A percentile compares a stretch with the other conserved stretches of the same genome.
These are phyloP conservation scores for Sphaerobolus stellatus DNA, from an alignment of 1,284 basidiomycete species.

Conservation along the genomic window DNA sequence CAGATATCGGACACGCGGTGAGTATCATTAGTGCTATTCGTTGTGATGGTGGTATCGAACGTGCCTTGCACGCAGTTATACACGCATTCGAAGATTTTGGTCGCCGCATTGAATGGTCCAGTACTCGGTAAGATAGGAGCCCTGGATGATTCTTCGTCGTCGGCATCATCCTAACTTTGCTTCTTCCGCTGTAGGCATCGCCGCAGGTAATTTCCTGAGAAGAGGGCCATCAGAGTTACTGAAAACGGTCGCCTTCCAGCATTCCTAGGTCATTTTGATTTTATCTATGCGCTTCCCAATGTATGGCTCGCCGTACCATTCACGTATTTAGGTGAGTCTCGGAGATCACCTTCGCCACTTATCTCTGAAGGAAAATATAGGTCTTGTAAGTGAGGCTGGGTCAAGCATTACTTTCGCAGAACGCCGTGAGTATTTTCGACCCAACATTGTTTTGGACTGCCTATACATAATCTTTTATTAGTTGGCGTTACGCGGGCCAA, in stretches of 20 bases:
- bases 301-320: constrained; percentile 66
- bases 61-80: constrained; percentile 46
- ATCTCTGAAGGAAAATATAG: constrained; percentile 31
- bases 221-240: neutral
- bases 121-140: constrained; percentile 67
- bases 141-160: too few species aligned
- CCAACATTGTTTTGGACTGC: neutral
- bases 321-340: constrained; percentile 46
- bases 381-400: constrained; percentile 62
- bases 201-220: constrained; percentile 47
- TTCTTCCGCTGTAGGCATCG: constrained; percentile 50
- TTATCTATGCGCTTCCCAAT: constrained; percentile 64
- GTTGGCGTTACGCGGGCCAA: constrained; percentile 70
- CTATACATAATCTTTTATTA: constrained; percentile 24
- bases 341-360: neutral
- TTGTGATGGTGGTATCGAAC: neutral
- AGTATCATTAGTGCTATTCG: constrained; percentile 21
- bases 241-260: constrained; percentile 37
- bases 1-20: constrained; percentile 63
- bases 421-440: constrained; percentile 49
- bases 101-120: constrained; percentile 70
- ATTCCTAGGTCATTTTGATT: constrained; percentile 70
- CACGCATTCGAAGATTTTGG: constrained; percentile 59
- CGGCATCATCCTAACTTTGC: neutral
- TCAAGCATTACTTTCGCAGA: constrained; percentile 68